These are phyloP conservation scores for Stentor coeruleus DNA, from an alignment of 73 alveolate species.

Conservation along the genomic window DNA sequence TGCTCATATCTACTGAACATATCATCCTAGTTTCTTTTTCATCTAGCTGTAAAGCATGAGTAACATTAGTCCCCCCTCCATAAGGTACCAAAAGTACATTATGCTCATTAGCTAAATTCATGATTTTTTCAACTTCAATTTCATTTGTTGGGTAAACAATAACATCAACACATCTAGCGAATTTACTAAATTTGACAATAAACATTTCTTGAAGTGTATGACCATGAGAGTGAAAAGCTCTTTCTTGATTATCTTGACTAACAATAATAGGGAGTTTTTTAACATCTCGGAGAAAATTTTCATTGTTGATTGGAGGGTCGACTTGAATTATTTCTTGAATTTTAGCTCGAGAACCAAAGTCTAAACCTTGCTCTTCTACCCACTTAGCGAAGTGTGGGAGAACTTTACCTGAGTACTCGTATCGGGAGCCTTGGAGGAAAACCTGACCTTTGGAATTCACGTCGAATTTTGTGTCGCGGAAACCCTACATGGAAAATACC, in stretches of 20 bases:
- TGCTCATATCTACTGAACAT: slow-evolving; percentile 73
- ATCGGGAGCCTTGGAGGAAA: slow-evolving; percentile 70
- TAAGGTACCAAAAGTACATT: slow-evolving; percentile 68
- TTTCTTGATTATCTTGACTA: slow-evolving; percentile 61
- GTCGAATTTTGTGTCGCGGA: slow-evolving; percentile 71
- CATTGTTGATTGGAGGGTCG: slow-evolving; percentile 69
- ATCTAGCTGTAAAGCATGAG: slow-evolving; percentile 60
- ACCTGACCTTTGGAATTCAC: slow-evolving; percentile 56
- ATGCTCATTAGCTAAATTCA: slow-evolving; percentile 58
- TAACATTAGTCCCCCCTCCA: slow-evolving; percentile 97
- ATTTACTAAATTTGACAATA: slow-evolving; percentile 21
- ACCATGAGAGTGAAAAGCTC: slow-evolving; percentile 88
- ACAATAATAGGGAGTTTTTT: slow-evolving; percentile 52
- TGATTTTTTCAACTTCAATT: slow-evolving; percentile 62
- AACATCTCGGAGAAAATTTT: slow-evolving; percentile 53
- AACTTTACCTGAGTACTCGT: slow-evolving; percentile 62
- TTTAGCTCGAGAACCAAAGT: slow-evolving; percentile 38
- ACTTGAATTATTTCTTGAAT: slow-evolving; percentile 57
- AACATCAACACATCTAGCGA: slow-evolving; percentile 62
- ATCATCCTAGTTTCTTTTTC: slow-evolving; percentile 74
- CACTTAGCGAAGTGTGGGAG: slow-evolving; percentile 69
- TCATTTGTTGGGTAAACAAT: slow-evolving; percentile 64
- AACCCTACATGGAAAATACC: slow-evolving; percentile 55
- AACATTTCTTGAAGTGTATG: slow-evolving; percentile 70
- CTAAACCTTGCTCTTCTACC: slow-evolving; percentile 60